Conservation (phyloP, 768 basidiomycete species). For the Dentipellis fragilis region DNA sequence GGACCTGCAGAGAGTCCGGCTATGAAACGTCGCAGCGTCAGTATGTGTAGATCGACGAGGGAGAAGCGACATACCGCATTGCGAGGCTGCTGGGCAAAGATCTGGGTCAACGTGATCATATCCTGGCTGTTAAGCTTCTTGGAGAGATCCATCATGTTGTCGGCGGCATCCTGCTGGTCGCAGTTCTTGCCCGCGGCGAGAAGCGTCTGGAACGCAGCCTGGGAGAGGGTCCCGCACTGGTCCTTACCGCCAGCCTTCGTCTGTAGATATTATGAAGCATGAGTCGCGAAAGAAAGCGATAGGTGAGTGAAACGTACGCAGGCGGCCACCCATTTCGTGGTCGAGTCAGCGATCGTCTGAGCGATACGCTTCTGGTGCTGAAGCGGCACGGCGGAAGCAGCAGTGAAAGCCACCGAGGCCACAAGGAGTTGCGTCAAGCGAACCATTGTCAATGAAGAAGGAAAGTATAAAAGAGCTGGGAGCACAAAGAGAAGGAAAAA, state of each 20-base stretch:
- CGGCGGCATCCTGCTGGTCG: conserved; percentile 38
- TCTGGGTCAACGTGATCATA: conserved; percentile 42
- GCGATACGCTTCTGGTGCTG: conserved; percentile 32
- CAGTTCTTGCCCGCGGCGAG: conserved; percentile 34
- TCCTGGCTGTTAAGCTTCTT: conserved; percentile 32
- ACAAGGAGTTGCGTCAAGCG: not conserved
- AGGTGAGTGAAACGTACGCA: conserved; percentile 29
- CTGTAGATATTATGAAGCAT: conserved; percentile 19
- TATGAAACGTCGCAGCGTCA: conserved; percentile 10
- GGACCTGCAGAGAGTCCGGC: conserved; percentile 34
- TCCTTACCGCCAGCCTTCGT: conserved; percentile 42
- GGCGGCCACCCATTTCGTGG: conserved; percentile 39
- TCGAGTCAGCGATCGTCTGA: conserved; percentile 38
- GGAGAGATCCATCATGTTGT: conserved; percentile 38
- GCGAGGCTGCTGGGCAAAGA: conserved; percentile 47
- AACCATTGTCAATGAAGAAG: conserved; percentile 2
- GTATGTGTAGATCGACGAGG: too few species aligned
- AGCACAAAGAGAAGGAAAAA: not conserved
- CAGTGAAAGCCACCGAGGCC: not conserved
- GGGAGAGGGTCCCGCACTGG: conserved; percentile 46
- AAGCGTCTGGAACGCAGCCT: conserved; percentile 46
- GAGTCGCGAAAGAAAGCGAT: not conserved
- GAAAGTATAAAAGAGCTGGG: not conserved
- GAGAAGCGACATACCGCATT: conserved; percentile 31
- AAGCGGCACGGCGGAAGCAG: conserved; percentile 18